Conservation (phyloP, 192 early-diverging fungal species). For the Backusella tarrabulga region DNA sequence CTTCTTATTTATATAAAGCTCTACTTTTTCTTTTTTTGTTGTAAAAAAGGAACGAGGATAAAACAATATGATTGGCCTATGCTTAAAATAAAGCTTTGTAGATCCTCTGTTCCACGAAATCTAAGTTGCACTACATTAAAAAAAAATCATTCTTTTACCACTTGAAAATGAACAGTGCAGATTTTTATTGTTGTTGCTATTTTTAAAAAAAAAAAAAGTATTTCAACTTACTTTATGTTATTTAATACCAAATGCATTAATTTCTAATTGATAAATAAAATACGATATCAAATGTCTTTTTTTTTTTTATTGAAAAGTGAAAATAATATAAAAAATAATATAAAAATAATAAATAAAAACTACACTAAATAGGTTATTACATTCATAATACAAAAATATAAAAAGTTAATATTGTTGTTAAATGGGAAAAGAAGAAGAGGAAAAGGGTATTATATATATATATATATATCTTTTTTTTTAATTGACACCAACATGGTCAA, state of each 20-base stretch:
- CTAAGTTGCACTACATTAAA: neutral
- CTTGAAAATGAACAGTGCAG: neutral
- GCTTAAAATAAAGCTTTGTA: neutral
- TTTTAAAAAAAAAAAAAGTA: too few species aligned
- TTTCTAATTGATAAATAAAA: neutral
- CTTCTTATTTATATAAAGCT: neutral
- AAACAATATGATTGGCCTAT: neutral
- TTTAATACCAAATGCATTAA: neutral
- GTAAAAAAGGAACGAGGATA: neutral
- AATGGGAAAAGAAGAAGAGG: neutral
- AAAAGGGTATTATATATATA: conserved; percentile 1
- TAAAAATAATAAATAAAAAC: neutral
- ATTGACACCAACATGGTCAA: conserved; percentile 28
- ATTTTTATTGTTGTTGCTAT: neutral
- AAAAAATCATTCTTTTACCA: too few species aligned
- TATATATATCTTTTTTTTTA: conserved; percentile 4
- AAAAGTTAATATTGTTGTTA: neutral
- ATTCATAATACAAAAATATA: neutral
- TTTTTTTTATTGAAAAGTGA: neutral
- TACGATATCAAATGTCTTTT: neutral
- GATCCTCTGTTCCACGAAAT: neutral
- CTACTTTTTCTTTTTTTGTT: neutral
- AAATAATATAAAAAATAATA: neutral
- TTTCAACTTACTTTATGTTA: neutral
- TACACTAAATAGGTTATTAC: conserved; percentile 3